Evolutionary conservation across 2,329 filamentous ascomycete genomes (phyloP).

Genomic region (Diaporthe caulivora): DNA sequence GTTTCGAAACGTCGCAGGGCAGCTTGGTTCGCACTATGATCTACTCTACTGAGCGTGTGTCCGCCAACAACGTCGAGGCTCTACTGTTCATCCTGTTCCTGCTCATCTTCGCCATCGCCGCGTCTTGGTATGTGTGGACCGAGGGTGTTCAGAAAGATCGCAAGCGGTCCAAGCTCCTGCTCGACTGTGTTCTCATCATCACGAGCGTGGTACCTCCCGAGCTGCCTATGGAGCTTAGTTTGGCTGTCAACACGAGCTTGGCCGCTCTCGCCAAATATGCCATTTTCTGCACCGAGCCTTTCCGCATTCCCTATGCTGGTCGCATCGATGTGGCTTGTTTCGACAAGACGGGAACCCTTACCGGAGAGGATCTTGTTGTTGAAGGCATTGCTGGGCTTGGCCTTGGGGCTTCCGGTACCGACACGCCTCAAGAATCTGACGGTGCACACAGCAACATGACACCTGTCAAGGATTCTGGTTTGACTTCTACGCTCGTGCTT

Average conservation of each 20-base stretch:
- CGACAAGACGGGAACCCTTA: conserved; percentile 97
- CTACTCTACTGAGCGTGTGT: conserved; percentile 97
- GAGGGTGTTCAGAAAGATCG: conserved; percentile 95
- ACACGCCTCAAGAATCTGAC: conserved; percentile 76
- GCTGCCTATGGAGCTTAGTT: conserved; percentile 95
- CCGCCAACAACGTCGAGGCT: conserved; percentile 97
- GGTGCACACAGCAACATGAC: conserved; percentile 86
- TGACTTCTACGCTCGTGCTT: conserved; percentile 91
- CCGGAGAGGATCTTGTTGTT: conserved; percentile 95
- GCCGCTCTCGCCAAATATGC: conserved; percentile 94
- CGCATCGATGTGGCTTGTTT: conserved; percentile 98
- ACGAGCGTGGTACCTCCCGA: conserved; percentile 99
- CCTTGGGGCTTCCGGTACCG: conserved; percentile 72
- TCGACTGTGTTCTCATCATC: conserved; percentile 98
- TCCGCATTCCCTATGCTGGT: conserved; percentile 96
- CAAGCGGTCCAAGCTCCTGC: conserved; percentile 95
- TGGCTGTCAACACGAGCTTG: conserved; percentile 97
- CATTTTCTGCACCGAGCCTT: conserved; percentile 99
- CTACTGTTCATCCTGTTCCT: conserved; percentile 98
- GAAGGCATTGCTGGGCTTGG: conserved; percentile 94
- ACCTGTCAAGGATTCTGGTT: conserved; percentile 75
- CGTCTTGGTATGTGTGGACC: conserved; percentile 99
- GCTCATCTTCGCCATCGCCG: conserved; percentile 93
- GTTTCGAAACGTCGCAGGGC: conserved; percentile 98
- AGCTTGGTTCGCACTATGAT: conserved; percentile 99